These are phyloP conservation scores for Aaosphaeria pasadenensis DNA, from an alignment of 2,329 filamentous ascomycete genomes.

Conservation along the genomic window DNA sequence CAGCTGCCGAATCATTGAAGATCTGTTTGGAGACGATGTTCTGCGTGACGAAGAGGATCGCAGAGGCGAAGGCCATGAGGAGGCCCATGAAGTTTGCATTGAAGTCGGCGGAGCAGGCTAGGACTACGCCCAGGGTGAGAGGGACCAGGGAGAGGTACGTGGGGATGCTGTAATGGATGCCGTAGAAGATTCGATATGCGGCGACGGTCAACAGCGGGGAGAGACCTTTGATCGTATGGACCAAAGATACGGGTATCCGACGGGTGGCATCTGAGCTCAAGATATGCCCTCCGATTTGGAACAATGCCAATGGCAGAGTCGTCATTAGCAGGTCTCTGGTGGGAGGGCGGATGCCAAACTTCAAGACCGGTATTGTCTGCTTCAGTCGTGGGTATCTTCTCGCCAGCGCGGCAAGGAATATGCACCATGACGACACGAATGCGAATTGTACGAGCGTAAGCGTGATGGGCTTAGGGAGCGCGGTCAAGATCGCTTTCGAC, in stretches of 20 bases:
- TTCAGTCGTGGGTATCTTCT: conserved; percentile 68
- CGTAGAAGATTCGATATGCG: conserved; percentile 85
- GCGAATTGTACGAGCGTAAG: conserved; percentile 91
- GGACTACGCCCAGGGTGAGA: conserved; percentile 88
- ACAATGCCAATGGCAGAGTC: conserved; percentile 86
- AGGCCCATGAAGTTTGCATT: conserved; percentile 89
- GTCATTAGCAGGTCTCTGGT: conserved; percentile 78
- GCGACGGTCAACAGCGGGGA: conserved; percentile 93
- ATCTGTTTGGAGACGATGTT: conserved; percentile 98
- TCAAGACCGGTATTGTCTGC: conserved; percentile 71
- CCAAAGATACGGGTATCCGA: conserved; percentile 91
- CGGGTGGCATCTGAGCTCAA: conserved; percentile 91
- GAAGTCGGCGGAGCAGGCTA: conserved; percentile 91
- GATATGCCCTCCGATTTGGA: conserved; percentile 91
- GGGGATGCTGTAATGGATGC: conserved; percentile 80
- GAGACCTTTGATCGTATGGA: conserved; percentile 97
- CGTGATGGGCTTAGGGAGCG: conserved; percentile 85
- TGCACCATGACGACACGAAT: conserved; percentile 85
- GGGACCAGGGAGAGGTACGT: conserved; percentile 78
- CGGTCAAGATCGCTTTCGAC: conserved; percentile 93
- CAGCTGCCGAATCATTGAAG: conserved; percentile 88
- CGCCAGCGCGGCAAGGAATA: conserved; percentile 75
- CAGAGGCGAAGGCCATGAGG: conserved; percentile 81
- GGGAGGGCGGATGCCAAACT: conserved; percentile 78
- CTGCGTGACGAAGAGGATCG: conserved; percentile 92